Evolutionary conservation across 148 eudicot genomes (phyloP).

Genomic region (Rhododendron henanense): DNA sequence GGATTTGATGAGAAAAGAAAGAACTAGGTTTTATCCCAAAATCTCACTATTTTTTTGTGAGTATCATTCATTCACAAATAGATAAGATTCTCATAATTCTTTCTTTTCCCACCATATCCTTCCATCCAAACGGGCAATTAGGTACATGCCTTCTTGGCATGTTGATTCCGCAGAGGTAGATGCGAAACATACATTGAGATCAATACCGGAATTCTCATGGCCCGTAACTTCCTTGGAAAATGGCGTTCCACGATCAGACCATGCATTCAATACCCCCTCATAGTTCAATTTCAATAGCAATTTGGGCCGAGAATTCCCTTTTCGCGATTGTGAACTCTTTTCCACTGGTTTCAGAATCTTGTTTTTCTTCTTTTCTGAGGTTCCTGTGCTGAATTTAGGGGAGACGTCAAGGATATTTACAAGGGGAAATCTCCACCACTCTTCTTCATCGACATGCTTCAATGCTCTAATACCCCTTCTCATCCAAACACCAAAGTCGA

Average conservation of each 20-base stretch:
- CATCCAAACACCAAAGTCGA: slow-evolving; percentile 48
- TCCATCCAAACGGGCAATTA: not conserved
- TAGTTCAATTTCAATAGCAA: slow-evolving; percentile 56
- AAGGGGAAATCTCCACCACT: slow-evolving; percentile 68
- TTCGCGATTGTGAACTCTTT: slow-evolving; percentile 18
- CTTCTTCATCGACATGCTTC: slow-evolving; percentile 46
- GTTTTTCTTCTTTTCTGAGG: slow-evolving; percentile 46
- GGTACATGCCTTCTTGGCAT: not conserved
- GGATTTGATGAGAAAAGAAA: not conserved
- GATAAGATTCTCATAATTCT: not conserved
- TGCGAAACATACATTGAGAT: slow-evolving; percentile 50
- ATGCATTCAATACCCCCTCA: slow-evolving; percentile 57
- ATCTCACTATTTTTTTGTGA: not conserved
- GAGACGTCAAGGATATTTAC: slow-evolving; percentile 60
- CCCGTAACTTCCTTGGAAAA: slow-evolving; percentile 54
- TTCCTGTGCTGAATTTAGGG: slow-evolving; percentile 35
- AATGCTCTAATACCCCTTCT: slow-evolving; percentile 39
- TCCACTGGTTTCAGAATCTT: slow-evolving; percentile 29
- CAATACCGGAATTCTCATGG: slow-evolving; percentile 42
- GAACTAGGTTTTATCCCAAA: not conserved
- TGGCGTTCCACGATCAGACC: slow-evolving; percentile 75
- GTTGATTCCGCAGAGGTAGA: slow-evolving; percentile 1
- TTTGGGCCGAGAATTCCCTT: slow-evolving; percentile 11
- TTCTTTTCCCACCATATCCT: not conserved
- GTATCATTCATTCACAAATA: not conserved